Evolutionary conservation across 2,329 filamentous ascomycete species (phyloP).

Genomic region (Calycina herbarum): DNA sequence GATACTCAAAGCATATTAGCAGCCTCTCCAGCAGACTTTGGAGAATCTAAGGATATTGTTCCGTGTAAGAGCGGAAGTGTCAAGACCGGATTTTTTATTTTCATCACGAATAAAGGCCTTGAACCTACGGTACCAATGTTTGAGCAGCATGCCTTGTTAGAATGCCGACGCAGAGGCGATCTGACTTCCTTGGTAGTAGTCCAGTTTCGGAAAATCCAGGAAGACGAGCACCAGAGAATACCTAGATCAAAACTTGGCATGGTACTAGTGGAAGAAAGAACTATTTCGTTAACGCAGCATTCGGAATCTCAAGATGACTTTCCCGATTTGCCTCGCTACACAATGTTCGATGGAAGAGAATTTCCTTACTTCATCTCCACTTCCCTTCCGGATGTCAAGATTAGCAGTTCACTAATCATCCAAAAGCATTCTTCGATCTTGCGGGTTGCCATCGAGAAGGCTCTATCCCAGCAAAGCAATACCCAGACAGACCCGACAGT

Average conservation of each 20-base stretch:
- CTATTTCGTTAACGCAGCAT: background rate
- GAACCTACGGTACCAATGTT: background rate
- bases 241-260: background rate
- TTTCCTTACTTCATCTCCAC: background rate
- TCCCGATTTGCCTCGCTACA: background rate
- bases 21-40: conserved; percentile 2
- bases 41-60: background rate
- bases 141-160: background rate
- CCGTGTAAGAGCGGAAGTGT: background rate
- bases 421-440: too few species aligned
- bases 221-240: background rate
- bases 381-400: background rate
- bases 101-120: conserved; percentile 6
- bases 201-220: background rate
- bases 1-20: conserved; percentile 12
- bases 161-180: background rate
- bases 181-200: background rate
- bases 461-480: background rate
- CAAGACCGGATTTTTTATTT: background rate
- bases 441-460: too few species aligned
- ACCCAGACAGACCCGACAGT: background rate
- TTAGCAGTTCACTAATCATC: background rate
- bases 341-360: background rate
- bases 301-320: background rate
- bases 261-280: background rate